phyloP scores from a whole-genome alignment of 306 rosid species.

The Castanea mollissima region DNA sequence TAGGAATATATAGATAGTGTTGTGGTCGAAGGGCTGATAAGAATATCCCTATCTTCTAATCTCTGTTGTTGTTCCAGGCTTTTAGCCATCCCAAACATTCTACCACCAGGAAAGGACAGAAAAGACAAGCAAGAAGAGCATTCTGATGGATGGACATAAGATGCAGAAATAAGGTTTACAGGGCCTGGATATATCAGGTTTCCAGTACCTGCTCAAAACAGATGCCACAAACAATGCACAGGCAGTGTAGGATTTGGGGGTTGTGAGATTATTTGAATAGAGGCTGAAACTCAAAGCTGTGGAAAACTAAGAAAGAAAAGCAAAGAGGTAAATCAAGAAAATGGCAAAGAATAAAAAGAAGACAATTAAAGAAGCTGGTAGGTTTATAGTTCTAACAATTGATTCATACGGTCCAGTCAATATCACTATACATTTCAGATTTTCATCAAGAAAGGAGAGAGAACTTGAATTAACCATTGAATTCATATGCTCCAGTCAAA shows the following conservation, averaged over 20 bases:
- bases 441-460: constrained; percentile 19
- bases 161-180: too few relatives aligned
- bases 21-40: neutral
- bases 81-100: too few relatives aligned
- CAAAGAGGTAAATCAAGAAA: neutral
- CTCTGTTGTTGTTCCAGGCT: too few relatives aligned
- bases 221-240: too few relatives aligned
- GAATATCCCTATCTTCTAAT: too few relatives aligned
- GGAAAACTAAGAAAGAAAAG: neutral
- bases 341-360: neutral
- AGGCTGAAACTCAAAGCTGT: neutral
- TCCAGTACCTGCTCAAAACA: too few relatives aligned
- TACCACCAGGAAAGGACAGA: neutral
- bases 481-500: neutral
- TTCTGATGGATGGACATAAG: neutral
- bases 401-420: neutral
- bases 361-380: neutral
- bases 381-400: neutral
- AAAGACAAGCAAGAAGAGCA: neutral
- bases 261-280: neutral
- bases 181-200: too few relatives aligned
- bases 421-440: neutral
- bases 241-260: neutral
- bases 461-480: constrained; percentile 29
- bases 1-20: neutral